Conservation (phyloP, 176 grass and related monocot genomes). For the Oryza longistaminata region DNA sequence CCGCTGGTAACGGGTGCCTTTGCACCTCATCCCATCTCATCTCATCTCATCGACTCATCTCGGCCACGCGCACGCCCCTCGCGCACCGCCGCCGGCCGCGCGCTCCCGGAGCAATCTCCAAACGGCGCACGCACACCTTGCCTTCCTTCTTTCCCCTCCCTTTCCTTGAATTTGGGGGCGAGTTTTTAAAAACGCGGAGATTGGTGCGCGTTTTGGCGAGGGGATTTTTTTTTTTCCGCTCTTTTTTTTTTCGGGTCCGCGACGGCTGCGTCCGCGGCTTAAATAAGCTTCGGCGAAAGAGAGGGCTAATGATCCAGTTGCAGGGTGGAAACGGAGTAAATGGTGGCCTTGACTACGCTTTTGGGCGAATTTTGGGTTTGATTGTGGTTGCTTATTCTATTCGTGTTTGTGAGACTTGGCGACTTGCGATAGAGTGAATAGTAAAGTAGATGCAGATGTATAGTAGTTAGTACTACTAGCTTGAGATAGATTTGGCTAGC, state of each 20-base stretch:
- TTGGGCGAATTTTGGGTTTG: not conserved
- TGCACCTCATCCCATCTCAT: slow-evolving; percentile 97
- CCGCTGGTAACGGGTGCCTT: slow-evolving; percentile 63
- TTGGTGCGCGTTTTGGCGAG: not conserved
- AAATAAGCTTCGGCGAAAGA: slow-evolving; percentile 42
- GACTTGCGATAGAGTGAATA: no score
- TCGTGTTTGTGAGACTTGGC: not conserved
- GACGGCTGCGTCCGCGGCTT: slow-evolving; percentile 10
- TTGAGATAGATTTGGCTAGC: not conserved
- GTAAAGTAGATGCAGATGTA: no score
- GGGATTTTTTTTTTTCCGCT: slow-evolving; percentile 43
- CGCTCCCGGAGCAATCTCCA: slow-evolving; percentile 7
- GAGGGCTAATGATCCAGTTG: not conserved
- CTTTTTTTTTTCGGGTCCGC: not conserved
- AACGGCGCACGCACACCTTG: slow-evolving; percentile 17
- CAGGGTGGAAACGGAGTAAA: not conserved
- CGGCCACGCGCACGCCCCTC: no score
- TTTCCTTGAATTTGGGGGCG: slow-evolving; percentile 22
- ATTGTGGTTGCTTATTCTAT: not conserved
- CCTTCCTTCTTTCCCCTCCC: not conserved
- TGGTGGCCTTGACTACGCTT: not conserved
- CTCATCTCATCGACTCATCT: slow-evolving; percentile 2
- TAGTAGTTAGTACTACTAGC: not conserved
- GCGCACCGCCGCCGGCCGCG: not conserved
- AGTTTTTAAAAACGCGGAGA: slow-evolving; percentile 1